A percentile compares a stretch with the other conserved stretches of the same genome.
phyloP scores from a whole-genome alignment of 164 flowering plant species.

The Santalum album region DNA sequence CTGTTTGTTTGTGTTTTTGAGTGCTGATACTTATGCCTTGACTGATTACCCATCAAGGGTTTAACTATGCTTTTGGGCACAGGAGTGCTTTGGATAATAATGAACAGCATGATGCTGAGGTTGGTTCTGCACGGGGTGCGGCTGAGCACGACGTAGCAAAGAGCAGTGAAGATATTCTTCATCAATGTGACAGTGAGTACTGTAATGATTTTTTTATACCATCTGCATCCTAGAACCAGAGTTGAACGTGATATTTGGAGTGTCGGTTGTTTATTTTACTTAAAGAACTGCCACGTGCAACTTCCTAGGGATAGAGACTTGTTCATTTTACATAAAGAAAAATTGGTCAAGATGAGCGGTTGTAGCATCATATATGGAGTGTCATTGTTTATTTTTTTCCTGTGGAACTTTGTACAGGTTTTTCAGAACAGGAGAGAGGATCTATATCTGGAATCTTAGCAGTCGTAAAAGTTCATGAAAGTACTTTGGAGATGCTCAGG shows the following conservation, averaged over 20 bases:
- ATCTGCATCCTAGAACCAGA: no score
- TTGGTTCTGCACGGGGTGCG: conserved; percentile 45
- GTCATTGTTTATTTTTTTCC: background rate
- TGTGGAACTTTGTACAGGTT: conserved; percentile 26
- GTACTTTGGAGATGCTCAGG: conserved; percentile 35
- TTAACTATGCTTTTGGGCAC: conserved; percentile 12
- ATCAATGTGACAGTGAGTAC: conserved; percentile 52
- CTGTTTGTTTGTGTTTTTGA: no score
- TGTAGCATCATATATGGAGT: background rate
- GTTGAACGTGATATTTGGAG: background rate
- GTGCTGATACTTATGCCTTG: no score
- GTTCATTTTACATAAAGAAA: no score
- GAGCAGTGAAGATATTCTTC: conserved; percentile 40
- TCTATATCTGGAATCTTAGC: conserved; percentile 45
- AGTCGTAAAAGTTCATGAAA: conserved; percentile 32
- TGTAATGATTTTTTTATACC: no score
- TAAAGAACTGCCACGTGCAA: no score
- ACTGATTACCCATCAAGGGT: background rate
- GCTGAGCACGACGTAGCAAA: conserved; percentile 57
- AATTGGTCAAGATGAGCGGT: no score
- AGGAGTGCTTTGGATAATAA: conserved; percentile 54
- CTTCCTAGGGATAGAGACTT: no score
- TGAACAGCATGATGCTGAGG: conserved; percentile 59
- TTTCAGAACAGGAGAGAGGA: conserved; percentile 42
- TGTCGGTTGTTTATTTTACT: background rate